phyloP scores from a whole-genome alignment of 495 filamentous ascomycete species.

The Neurospora sp. region DNA sequence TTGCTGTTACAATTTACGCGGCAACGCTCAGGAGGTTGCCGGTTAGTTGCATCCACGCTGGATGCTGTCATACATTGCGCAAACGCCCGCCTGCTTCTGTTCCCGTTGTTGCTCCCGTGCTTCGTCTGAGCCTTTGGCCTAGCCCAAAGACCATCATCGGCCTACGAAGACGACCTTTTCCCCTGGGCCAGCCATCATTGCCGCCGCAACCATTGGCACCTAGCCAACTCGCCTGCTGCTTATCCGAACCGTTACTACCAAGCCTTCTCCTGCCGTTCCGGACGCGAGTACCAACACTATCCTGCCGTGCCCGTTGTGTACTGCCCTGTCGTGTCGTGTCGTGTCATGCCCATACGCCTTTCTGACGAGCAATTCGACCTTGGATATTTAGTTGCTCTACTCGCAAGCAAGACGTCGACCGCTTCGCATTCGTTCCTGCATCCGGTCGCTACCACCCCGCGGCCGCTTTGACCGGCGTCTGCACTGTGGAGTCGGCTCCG shows the following conservation, averaged over 20 bases:
- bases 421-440: conserved; percentile 7
- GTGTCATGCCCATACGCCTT: neutral
- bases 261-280: neutral
- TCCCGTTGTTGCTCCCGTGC: neutral
- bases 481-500: conserved; percentile 18
- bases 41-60: conserved; percentile 20
- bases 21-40: conserved; percentile 3
- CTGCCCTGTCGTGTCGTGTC: neutral
- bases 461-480: conserved; percentile 18
- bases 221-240: neutral
- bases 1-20: neutral
- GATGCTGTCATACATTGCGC: conserved; percentile 20
- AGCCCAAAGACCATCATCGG: neutral
- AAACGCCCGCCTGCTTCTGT: conserved; percentile 11
- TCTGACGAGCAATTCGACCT: neutral
- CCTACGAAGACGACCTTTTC: neutral
- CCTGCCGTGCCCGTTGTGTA: neutral
- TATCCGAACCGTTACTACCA: neutral
- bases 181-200: neutral
- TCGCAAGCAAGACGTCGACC: conserved; percentile 3
- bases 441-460: conserved; percentile 11
- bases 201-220: neutral
- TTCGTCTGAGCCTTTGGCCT: neutral
- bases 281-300: neutral
- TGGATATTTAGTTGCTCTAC: conserved; percentile 7